Evolutionary conservation across 805 yeast genomes (phyloP), one percentile per base, ranked within the genome.

Genomic region (Priceomyces medius): DNA sequence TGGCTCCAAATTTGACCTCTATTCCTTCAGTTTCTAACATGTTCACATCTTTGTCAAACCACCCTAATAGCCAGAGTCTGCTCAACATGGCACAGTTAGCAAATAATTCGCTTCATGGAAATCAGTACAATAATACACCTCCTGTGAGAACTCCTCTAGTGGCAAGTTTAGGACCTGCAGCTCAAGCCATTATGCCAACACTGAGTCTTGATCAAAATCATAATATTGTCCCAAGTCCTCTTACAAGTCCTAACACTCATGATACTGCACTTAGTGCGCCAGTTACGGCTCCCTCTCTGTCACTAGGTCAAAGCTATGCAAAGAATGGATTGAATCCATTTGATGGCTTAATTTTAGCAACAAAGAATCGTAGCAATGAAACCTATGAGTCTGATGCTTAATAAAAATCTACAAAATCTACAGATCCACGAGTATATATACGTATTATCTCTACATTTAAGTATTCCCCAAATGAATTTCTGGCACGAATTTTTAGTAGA

Each of bases 281-380:
- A 10, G 35, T 36, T 31, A 53, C 58, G 3, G 64, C 66, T 7
- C 66, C 69, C 2, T 54, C 61, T 3, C 65, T 56, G 28, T 55
- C 66, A 3, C 45, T 51, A 1, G 69, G 68, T 6, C 71, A 63
- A 43, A 58, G 51, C 43, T 63, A 46, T 44, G 68, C 66, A 12
- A 63, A 53, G 42, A 59, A 61, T 38, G 71, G 69, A 3, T 51
- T 62, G 48, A 65, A 65, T 46, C 71, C 71, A 6, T 65, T 64
- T 45, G 71, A 65, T 43, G 68, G 68, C n/a, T 49, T 64, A 18
- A 64, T 65, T 16, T 47, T 64, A 51, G 64, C 65, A 6, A 54
- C 40, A 14, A n/a, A 29, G 13, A 31, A 34, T 20, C 27, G 28
- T 14, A 42, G 34, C 23, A 43, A 26, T 16, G 36, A 40, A 27